These are phyloP conservation scores for Hanseniaspora meyeri DNA, from an alignment of 805 yeast species.

Conservation along the genomic window DNA sequence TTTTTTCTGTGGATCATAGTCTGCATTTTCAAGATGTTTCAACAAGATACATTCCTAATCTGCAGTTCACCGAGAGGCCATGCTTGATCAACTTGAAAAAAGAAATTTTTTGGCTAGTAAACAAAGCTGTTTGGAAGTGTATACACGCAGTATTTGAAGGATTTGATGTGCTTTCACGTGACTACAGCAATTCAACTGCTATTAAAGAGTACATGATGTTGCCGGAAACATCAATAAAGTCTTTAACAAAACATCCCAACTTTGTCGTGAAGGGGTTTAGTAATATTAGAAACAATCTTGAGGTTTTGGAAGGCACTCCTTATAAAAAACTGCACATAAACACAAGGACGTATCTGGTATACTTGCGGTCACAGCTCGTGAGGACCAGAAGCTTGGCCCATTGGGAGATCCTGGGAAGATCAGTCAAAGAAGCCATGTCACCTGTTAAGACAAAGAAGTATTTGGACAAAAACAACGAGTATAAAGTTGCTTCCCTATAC, in stretches of 20 bases:
- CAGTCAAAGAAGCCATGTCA: conserved; percentile 11
- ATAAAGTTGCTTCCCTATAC: conserved; percentile 16
- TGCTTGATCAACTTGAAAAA: conserved; percentile 7
- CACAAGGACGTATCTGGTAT: neutral
- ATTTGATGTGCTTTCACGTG: neutral
- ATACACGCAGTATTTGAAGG: neutral
- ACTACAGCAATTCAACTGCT: neutral
- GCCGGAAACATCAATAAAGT: conserved; percentile 16
- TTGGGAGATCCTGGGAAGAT: conserved; percentile 23
- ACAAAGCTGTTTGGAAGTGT: neutral
- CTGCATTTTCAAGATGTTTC: neutral
- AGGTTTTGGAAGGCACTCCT: conserved; percentile 3
- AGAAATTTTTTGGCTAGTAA: conserved; percentile 1
- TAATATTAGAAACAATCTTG: conserved; percentile 4
- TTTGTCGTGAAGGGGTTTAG: conserved; percentile 2
- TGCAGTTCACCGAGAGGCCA: conserved; percentile 1
- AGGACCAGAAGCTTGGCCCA: conserved; percentile 20
- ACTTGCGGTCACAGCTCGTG: conserved; percentile 16
- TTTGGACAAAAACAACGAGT: neutral
- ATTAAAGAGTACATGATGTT: conserved; percentile 15
- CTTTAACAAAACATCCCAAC: conserved; percentile 14
- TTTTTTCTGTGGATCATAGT: neutral
- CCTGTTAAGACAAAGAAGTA: conserved; percentile 15
- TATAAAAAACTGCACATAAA: conserved; percentile 12
- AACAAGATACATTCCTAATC: conserved; percentile 6